Base-by-base conservation (phyloP, 1,284 basidiomycete species). In the Grifola frondosa region DNA sequence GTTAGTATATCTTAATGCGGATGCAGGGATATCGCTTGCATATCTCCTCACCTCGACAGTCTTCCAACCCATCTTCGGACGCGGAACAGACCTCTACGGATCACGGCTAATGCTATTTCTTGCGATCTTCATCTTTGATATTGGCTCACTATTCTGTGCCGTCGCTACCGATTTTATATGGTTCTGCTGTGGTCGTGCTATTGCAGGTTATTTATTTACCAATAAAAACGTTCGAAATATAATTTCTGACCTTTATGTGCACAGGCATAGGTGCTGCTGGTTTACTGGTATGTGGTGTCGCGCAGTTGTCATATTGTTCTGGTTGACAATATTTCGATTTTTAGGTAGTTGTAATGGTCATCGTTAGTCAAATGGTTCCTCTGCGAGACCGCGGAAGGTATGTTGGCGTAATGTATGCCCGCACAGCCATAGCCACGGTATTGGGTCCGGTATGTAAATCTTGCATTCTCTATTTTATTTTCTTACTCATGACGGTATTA, bases 351-450 rank as follows among this genome's bases (percentile, higher is more conserved):
- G 37, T 42, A 17, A 48, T 48, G 40, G 36, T 48, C 12, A 41
- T 48, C n/a, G 36, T 48, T 30, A 48, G 46, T 34, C 46, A 48
- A 25, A 48, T 48, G 46, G 46, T 48, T 11, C 46, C 46, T 12
- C 42, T 48, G 8, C 41, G 46, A 7, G 46, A 48, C 22, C 46
- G 46, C 4, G 46, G 46, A 6, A 38, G 39, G 20, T 48, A 39
- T 21, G 41, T 48, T 28, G 46, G 46, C 22, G 46, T 39, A 6
- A 43, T 48, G 46, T 48, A 48, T 26, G 46, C 46, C 5, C 40
- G 46, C 10, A 37, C 41, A 5, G 46, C 46, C 6, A 39, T 48
- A 9, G 46, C 46, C 2, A 48, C 42, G 12, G 46, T 48, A 3
- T 38, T 48, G 5, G 46, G 46, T 4, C 46, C 46, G 3, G 46